Percentiles rank a stretch among this genome's conserved stretches.
These are phyloP conservation scores for Ophiostoma sp. DNA, from an alignment of 2,329 filamentous ascomycete species.

Conservation along the genomic window DNA sequence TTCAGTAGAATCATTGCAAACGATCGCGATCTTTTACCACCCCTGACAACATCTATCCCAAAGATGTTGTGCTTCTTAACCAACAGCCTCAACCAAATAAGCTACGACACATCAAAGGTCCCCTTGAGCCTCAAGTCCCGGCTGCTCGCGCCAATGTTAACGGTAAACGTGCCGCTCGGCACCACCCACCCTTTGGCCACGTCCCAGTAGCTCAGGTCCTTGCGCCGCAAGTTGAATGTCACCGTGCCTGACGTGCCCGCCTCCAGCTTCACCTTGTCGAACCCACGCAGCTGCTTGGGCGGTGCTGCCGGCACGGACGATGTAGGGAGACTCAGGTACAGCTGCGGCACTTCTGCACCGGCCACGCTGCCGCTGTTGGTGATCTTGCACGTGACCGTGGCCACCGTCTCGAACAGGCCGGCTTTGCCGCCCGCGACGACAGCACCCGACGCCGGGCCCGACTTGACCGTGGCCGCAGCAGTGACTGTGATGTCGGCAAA, in stretches of 20 bases:
- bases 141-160: slow-evolving; percentile 44
- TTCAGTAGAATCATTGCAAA: neutral
- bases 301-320: slow-evolving; percentile 36
- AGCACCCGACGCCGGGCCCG: slow-evolving; percentile 38
- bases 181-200: slow-evolving; percentile 55
- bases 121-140: slow-evolving; percentile 41
- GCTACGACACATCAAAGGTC: neutral
- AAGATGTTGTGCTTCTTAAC: neutral
- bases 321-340: slow-evolving; percentile 45
- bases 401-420: slow-evolving; percentile 43
- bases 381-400: slow-evolving; percentile 53
- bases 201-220: slow-evolving; percentile 63
- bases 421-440: slow-evolving; percentile 41
- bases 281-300: slow-evolving; percentile 53
- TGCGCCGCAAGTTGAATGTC: slow-evolving; percentile 49
- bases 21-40: too few relatives aligned
- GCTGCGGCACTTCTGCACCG: slow-evolving; percentile 63
- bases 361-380: slow-evolving; percentile 57
- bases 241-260: slow-evolving; percentile 44
- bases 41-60: too few relatives aligned
- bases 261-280: slow-evolving; percentile 52
- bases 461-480: slow-evolving; percentile 30
- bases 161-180: slow-evolving; percentile 40
- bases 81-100: neutral
- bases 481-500: slow-evolving; percentile 47